Evolutionary conservation across 2,329 filamentous ascomycete genomes (phyloP), one percentile per base, ranked within the genome.

Genomic region (Verticillium isaacii): DNA sequence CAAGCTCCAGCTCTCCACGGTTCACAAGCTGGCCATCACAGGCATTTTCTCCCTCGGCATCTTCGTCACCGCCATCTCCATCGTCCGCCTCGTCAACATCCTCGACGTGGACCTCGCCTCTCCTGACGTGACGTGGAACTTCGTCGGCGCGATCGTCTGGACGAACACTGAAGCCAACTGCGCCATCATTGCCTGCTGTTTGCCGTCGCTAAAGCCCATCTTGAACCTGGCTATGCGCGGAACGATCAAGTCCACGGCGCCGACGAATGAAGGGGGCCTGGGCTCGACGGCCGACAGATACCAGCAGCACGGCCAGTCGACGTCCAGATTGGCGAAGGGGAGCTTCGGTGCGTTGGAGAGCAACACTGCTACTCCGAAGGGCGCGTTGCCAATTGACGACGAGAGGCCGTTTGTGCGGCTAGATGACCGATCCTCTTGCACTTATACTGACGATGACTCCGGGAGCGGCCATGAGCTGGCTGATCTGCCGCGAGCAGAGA

Each of bases 111-210:
- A 69, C 25, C 56, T 70, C 19, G 34, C 45, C 9, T 57, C 57
- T 23, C 63, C 63, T 1, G 70, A 71, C 37, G 67, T 71, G 14
- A 71, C 68, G 2, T 71, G 69, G 69, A 68, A 69, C 32, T 68
- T 69, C 56, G 58, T 66, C 23, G 36, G 66, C 14, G 60, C 66
- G 5, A 61, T 64, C n/a, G 58, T 70, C 14, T 69, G 66, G 68
- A 67, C 66, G 9, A 65, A 68, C 1, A 54, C 68, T 17, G 69
- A 72, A 57, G 65, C 56, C 11, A 68, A 70, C 39, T 59, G 65
- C 14, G 68, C 64, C 36, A 68, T 72, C 5, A 59, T 70, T 23
- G 17, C n/a, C 54, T 56, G 56, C 19, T 61, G 60, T 14, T 56
- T 61, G 1, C 60, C 60, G 3, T 58, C 41, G 5, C 19, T 61